phyloP scores from a whole-genome alignment of 148 eudicot genomes.

The Persicaria tinctoria region DNA sequence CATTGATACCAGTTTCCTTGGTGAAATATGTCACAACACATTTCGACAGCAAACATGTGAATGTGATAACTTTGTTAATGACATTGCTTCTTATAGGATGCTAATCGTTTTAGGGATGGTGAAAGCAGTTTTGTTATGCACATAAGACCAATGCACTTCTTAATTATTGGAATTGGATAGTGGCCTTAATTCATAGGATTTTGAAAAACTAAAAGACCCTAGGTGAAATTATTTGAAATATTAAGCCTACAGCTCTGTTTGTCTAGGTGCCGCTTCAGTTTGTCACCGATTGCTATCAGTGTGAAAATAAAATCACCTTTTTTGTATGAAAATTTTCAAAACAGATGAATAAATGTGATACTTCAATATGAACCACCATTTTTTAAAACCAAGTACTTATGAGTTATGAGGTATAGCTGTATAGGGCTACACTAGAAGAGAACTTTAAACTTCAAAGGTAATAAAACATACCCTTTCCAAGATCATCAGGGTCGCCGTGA shows the following conservation, averaged over 20 bases:
- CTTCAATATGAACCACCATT: not conserved
- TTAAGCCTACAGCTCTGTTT: not conserved
- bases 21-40: not conserved
- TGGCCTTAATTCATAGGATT: not conserved
- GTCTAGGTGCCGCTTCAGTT: not conserved
- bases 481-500: constrained; percentile 97
- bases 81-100: not conserved
- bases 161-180: not conserved
- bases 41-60: not conserved
- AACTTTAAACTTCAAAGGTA: not conserved
- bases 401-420: not conserved
- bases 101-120: not conserved
- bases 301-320: not conserved
- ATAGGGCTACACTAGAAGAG: not conserved
- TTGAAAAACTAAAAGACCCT: not conserved
- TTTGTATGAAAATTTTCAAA: not conserved
- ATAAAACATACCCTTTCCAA: constrained; percentile 62
- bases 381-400: not conserved
- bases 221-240: not conserved
- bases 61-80: not conserved
- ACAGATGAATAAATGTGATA: not conserved
- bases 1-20: not conserved
- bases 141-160: too few relatives aligned
- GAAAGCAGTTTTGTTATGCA: not conserved
- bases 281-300: not conserved